Conservation (phyloP, 805 yeast genomes). For the Candida sakaeoensis region DNA sequence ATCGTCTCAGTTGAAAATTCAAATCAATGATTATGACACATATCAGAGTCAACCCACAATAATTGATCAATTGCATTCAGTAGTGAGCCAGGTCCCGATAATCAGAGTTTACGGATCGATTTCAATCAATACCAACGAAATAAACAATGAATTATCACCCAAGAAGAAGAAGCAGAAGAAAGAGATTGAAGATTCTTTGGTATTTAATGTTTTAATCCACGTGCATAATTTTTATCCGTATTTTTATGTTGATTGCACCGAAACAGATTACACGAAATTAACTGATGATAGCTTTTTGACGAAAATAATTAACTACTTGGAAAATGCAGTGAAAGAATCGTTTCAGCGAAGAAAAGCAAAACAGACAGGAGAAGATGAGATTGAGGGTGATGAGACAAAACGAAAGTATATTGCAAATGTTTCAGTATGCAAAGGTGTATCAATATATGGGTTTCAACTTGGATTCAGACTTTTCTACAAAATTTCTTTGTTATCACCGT, state of each 20-base stretch:
- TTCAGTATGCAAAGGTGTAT: constrained; percentile 65
- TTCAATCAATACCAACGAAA: constrained; percentile 53
- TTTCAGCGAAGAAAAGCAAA: constrained; percentile 21
- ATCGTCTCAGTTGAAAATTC: constrained; percentile 32
- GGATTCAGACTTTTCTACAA: constrained; percentile 67
- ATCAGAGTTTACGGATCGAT: constrained; percentile 74
- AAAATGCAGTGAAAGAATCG: constrained; percentile 38
- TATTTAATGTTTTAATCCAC: constrained; percentile 48
- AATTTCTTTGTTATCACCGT: constrained; percentile 63
- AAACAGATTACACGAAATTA: constrained; percentile 19
- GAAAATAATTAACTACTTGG: constrained; percentile 42
- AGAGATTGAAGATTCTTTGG: constrained; percentile 8
- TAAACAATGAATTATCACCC: constrained; percentile 16
- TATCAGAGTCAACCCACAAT: constrained; percentile 55
- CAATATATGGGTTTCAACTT: constrained; percentile 79
- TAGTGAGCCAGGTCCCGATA: constrained; percentile 60
- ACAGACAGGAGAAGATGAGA: constrained; percentile 2
- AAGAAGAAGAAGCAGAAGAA: constrained; percentile 7
- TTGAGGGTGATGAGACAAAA: constrained; percentile 11
- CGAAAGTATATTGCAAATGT: constrained; percentile 54
- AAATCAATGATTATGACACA: constrained; percentile 62
- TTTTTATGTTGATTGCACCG: constrained; percentile 60
- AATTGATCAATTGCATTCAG: constrained; percentile 44
- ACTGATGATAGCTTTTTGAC: constrained; percentile 17
- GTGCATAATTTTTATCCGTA: constrained; percentile 86